These are phyloP conservation scores for Aspergillus campestris DNA, from an alignment of 495 filamentous ascomycete species.

Conservation along the genomic window DNA sequence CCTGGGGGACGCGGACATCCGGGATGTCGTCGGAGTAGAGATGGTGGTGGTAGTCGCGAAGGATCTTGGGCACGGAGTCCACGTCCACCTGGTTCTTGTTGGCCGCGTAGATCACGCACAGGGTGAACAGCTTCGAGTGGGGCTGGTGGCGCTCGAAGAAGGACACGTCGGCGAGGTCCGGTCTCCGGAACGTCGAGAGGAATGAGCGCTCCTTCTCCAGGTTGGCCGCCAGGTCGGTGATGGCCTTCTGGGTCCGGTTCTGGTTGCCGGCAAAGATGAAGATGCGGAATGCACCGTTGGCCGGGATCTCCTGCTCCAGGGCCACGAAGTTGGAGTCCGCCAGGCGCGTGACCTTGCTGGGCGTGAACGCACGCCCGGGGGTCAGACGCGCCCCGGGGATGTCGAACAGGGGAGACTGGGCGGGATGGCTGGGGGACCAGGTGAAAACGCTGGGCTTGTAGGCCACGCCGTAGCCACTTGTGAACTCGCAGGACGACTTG, in stretches of 20 bases:
- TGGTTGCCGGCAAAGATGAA: slow-evolving; percentile 75
- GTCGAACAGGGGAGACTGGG: slow-evolving; percentile 59
- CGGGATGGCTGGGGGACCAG: slow-evolving; percentile 63
- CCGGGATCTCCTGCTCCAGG: slow-evolving; percentile 77
- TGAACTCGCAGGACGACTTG: slow-evolving; percentile 58
- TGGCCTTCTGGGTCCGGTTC: slow-evolving; percentile 46
- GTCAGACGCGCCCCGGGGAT: slow-evolving; percentile 51
- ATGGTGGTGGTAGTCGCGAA: slow-evolving; percentile 70
- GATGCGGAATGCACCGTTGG: slow-evolving; percentile 80
- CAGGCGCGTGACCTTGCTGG: slow-evolving; percentile 71
- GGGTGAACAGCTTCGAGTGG: slow-evolving; percentile 70
- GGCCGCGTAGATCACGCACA: slow-evolving; percentile 64
- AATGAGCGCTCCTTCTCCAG: slow-evolving; percentile 60
- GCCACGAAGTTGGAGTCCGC: slow-evolving; percentile 80
- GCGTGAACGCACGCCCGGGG: slow-evolving; percentile 63
- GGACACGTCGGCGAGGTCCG: slow-evolving; percentile 54
- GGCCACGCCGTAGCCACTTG: slow-evolving; percentile 55
- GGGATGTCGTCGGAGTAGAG: slow-evolving; percentile 81
- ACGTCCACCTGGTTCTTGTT: slow-evolving; percentile 58
- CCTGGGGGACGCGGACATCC: slow-evolving; percentile 60
- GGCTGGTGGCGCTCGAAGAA: slow-evolving; percentile 79
- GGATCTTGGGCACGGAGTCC: slow-evolving; percentile 51
- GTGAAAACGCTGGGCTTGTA: slow-evolving; percentile 59
- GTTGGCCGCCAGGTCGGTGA: slow-evolving; percentile 58
- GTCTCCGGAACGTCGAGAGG: slow-evolving; percentile 52